Conservation (phyloP, 768 basidiomycete genomes). For the Russula emetica region DNA sequence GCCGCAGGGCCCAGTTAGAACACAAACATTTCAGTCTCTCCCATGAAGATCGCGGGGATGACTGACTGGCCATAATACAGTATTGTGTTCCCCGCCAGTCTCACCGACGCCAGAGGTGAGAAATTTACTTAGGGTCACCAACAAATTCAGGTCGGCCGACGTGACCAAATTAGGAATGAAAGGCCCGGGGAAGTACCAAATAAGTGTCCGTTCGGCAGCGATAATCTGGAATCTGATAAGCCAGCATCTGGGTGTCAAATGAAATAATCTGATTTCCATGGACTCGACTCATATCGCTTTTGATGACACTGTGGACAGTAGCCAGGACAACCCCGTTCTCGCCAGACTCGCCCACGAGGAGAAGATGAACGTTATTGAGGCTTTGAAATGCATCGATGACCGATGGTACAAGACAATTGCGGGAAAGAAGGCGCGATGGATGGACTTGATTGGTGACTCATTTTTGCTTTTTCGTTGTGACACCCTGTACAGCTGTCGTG, state of each 20-base stretch:
- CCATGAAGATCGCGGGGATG: not conserved
- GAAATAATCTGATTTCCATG: too few species aligned
- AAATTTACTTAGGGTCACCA: not conserved
- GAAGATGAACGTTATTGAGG: constrained; percentile 21
- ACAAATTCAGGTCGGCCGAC: not conserved
- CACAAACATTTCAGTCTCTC: not conserved
- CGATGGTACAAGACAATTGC: constrained; percentile 39
- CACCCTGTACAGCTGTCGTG: too few species aligned
- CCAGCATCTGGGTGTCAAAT: too few species aligned
- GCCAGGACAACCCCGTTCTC: not conserved
- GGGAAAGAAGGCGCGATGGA: constrained; percentile 46
- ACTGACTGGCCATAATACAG: not conserved
- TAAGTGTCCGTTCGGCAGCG: too few species aligned
- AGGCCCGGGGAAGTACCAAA: not conserved
- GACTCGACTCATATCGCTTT: not conserved
- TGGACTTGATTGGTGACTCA: constrained; percentile 67
- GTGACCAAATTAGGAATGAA: not conserved
- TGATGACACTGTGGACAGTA: not conserved
- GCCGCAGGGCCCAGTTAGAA: not conserved
- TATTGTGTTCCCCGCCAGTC: not conserved
- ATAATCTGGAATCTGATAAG: too few species aligned
- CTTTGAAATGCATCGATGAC: constrained; percentile 36
- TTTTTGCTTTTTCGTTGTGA: too few species aligned
- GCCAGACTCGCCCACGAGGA: not conserved
- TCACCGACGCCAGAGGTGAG: not conserved